phyloP scores from a whole-genome alignment of 176 grass and related monocot genomes.

The Pontederia paniculata region DNA sequence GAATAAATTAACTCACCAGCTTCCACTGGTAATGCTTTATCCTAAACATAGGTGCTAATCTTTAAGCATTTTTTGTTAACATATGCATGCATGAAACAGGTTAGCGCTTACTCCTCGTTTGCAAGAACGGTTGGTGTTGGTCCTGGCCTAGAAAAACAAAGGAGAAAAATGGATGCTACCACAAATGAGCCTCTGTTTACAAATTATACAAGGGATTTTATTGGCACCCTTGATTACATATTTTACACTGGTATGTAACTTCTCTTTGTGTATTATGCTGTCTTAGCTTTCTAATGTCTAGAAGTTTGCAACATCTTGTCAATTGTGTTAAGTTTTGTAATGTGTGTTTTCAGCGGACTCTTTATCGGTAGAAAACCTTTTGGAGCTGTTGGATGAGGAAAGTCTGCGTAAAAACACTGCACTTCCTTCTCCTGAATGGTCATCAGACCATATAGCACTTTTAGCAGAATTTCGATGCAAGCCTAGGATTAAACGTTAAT shows the following conservation, averaged over 20 bases:
- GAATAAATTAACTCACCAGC: constrained; percentile 92
- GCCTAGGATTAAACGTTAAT: constrained; percentile 77
- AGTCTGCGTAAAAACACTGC: constrained; percentile 95
- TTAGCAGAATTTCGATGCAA: constrained; percentile 97
- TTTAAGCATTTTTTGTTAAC: neutral
- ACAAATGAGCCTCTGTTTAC: constrained; percentile 98
- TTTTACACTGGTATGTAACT: constrained; percentile 80
- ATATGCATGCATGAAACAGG: constrained; percentile 25
- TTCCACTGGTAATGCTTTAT: constrained; percentile 56
- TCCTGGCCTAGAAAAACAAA: constrained; percentile 77
- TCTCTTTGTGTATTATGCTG: neutral
- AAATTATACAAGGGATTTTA: constrained; percentile 98
- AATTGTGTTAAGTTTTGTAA: neutral
- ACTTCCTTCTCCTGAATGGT: constrained; percentile 96
- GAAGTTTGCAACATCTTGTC: neutral
- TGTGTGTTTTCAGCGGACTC: constrained; percentile 74
- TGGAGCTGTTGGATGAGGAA: constrained; percentile 95
- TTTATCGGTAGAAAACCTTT: constrained; percentile 82
- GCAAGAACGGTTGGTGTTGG: constrained; percentile 63
- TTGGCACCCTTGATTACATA: constrained; percentile 90
- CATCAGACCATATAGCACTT: constrained; percentile 95
- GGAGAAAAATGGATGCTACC: constrained; percentile 77
- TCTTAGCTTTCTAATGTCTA: neutral
- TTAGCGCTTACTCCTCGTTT: constrained; percentile 97
- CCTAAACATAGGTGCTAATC: neutral